These are phyloP conservation scores for Rhodotorula mucilaginosa DNA, from an alignment of 1,284 basidiomycete genomes.

Conservation along the genomic window DNA sequence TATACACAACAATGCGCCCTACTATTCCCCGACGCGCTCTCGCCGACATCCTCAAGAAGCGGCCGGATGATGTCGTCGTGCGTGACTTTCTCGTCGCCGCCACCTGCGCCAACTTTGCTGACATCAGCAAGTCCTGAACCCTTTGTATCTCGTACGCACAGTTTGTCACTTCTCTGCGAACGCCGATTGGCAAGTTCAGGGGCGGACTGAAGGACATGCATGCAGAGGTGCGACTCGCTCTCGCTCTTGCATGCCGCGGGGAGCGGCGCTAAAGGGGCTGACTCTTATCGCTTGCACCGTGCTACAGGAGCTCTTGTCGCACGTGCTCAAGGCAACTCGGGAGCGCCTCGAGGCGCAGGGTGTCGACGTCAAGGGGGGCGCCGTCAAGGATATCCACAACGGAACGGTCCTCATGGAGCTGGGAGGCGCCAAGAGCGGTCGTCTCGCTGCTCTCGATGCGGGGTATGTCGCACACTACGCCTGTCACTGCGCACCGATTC, in stretches of 20 bases:
- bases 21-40: constrained; percentile 24
- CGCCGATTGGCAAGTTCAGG: constrained; percentile 48
- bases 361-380: constrained; percentile 44
- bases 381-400: constrained; percentile 49
- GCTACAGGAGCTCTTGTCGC: constrained; percentile 46
- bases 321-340: constrained; percentile 46
- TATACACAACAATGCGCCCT: constrained; percentile 9
- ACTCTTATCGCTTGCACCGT: not conserved
- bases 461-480: constrained; percentile 38
- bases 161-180: constrained; percentile 49
- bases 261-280: not conserved
- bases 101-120: too few species aligned
- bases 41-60: constrained; percentile 33
- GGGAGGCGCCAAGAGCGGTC: constrained; percentile 50
- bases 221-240: constrained; percentile 46
- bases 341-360: constrained; percentile 47
- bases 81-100: not conserved
- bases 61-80: constrained; percentile 36
- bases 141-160: not conserved
- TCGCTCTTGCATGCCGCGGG: not conserved
- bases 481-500: not conserved
- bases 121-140: too few species aligned
- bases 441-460: constrained; percentile 50
- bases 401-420: constrained; percentile 51
- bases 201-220: constrained; percentile 48